Conservation (phyloP, 164 flowering plant genomes). For the Kingdonia uniflora region DNA sequence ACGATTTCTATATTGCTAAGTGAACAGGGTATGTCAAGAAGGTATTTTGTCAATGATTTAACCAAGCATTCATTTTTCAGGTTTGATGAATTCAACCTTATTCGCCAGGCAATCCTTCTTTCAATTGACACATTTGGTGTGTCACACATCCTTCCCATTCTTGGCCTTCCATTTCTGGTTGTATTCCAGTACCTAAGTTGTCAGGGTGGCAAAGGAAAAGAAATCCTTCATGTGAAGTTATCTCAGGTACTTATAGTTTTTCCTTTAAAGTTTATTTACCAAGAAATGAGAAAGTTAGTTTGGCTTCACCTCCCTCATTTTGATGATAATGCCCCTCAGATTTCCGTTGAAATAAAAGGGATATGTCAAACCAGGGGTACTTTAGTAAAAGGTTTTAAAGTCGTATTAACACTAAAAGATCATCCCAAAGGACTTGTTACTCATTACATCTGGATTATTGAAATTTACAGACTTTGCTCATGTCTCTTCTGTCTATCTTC, state of each 20-base stretch:
- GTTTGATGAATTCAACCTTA: conserved; percentile 80
- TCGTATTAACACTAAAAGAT: no score
- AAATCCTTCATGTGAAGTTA: conserved; percentile 21
- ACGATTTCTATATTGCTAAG: neutral
- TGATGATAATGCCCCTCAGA: no score
- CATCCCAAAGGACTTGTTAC: no score
- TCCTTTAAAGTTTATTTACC: no score
- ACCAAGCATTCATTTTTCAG: conserved; percentile 25
- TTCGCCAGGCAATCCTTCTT: conserved; percentile 80
- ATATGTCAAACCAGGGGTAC: no score
- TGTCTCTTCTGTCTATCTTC: neutral
- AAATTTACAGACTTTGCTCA: no score
- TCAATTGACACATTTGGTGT: conserved; percentile 90
- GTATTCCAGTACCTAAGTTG: conserved; percentile 11
- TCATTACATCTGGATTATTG: no score
- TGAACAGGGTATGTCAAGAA: no score
- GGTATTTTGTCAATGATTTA: neutral
- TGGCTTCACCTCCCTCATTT: no score
- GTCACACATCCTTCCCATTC: conserved; percentile 70
- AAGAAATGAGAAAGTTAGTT: no score
- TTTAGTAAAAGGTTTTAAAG: no score
- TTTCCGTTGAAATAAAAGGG: no score
- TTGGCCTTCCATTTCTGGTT: conserved; percentile 71
- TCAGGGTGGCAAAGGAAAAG: conserved; percentile 13
- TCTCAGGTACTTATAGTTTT: conserved; percentile 34